These are phyloP conservation scores for Erodium maritimum DNA, from an alignment of 345 rosid genomes.

Conservation along the genomic window DNA sequence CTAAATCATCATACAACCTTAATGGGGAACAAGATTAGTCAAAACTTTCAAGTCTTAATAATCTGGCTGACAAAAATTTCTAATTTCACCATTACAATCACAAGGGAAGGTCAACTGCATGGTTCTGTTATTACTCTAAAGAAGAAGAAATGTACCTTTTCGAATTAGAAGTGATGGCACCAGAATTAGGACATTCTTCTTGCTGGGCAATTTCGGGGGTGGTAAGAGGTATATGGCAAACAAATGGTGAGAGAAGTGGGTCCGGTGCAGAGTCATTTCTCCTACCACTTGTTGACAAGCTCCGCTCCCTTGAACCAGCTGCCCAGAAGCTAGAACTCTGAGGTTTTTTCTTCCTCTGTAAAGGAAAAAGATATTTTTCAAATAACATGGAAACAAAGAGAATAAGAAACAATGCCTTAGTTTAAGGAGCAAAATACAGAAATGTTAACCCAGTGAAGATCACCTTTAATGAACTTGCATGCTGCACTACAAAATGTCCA, in stretches of 20 bases:
- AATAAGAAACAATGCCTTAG: neutral
- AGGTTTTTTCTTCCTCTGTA: slow-evolving; percentile 39
- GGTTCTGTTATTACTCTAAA: neutral
- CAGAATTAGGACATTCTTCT: slow-evolving; percentile 16
- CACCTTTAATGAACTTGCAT: slow-evolving; percentile 42
- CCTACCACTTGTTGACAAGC: slow-evolving; percentile 21
- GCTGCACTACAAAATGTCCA: slow-evolving; percentile 47
- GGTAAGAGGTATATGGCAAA: slow-evolving; percentile 15
- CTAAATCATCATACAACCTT: no score
- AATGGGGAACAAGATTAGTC: no score
- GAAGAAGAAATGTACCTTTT: slow-evolving; percentile 27
- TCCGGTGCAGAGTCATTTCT: slow-evolving; percentile 25
- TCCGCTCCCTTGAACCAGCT: slow-evolving; percentile 31
- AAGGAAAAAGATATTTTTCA: slow-evolving; percentile 7
- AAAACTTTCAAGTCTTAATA: neutral
- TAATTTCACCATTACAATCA: neutral
- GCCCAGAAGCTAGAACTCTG: slow-evolving; percentile 21
- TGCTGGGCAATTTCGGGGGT: slow-evolving; percentile 14
- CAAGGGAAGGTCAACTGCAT: neutral
- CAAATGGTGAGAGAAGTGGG: slow-evolving; percentile 37
- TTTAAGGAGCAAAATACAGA: slow-evolving; percentile 1
- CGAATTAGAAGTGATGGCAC: slow-evolving; percentile 11
- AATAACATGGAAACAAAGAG: slow-evolving; percentile 7
- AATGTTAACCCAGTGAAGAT: neutral
- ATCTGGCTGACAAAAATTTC: neutral